Conservation (phyloP, 2,329 filamentous ascomycete genomes). For the Cladosporium sp. region DNA sequence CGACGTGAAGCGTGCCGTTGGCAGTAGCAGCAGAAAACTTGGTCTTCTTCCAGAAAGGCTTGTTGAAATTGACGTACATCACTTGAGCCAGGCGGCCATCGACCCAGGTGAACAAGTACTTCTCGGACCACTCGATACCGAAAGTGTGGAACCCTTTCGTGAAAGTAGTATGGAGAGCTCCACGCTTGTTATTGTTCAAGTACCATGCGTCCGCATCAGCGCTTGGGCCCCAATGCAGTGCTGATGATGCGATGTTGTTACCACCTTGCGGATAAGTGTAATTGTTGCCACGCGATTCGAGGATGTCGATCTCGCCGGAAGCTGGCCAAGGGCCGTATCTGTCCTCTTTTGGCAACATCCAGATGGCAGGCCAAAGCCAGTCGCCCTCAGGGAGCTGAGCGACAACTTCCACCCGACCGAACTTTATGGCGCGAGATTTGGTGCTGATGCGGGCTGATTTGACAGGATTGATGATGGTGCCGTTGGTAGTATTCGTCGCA, state of each 20-base stretch:
- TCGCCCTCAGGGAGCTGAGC: conserved; percentile 73
- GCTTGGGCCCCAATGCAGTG: conserved; percentile 79
- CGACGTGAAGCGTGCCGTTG: conserved; percentile 35
- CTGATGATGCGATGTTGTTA: conserved; percentile 74
- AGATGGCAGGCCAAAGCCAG: conserved; percentile 91
- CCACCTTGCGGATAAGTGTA: conserved; percentile 71
- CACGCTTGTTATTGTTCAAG: conserved; percentile 74
- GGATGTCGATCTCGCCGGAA: conserved; percentile 80
- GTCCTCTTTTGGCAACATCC: conserved; percentile 73
- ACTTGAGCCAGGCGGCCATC: conserved; percentile 74
- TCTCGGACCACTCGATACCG: conserved; percentile 81
- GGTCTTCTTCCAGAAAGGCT: conserved; percentile 37
- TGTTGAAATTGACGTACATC: conserved; percentile 60
- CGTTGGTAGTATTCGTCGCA: conserved; percentile 71
- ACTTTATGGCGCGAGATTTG: conserved; percentile 68
- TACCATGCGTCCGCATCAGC: conserved; percentile 72
- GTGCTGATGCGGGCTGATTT: conserved; percentile 76
- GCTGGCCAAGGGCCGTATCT: conserved; percentile 73
- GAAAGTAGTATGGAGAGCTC: conserved; percentile 72
- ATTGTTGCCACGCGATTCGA: conserved; percentile 79
- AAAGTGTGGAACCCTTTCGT: conserved; percentile 67
- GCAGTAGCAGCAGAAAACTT: conserved; percentile 31
- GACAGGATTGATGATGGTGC: conserved; percentile 71
- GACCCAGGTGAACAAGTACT: conserved; percentile 84
- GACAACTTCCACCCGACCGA: conserved; percentile 74